phyloP scores from a whole-genome alignment of 495 filamentous ascomycete genomes.

The Aspergillus incahuasiensis region DNA sequence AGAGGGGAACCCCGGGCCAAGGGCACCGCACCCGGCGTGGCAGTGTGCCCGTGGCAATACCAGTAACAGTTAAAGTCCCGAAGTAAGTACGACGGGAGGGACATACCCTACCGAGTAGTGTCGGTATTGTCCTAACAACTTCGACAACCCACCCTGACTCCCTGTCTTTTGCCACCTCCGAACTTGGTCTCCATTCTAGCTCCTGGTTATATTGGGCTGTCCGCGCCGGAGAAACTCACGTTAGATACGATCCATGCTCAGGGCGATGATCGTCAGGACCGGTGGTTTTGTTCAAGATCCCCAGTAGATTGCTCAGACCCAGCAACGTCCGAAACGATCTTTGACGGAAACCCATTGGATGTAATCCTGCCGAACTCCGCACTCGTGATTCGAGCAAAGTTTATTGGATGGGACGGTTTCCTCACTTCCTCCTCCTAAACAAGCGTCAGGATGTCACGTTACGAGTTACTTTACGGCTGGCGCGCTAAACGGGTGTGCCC shows the following conservation, averaged over 20 bases:
- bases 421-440: background rate
- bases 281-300: background rate
- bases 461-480: background rate
- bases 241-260: background rate
- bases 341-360: background rate
- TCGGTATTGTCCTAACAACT: background rate
- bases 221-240: background rate
- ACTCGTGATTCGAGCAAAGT: background rate
- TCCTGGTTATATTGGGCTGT: background rate
- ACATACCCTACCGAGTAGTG: background rate
- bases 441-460: background rate
- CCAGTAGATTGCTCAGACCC: background rate
- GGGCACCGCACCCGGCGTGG: background rate
- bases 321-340: background rate
- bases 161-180: background rate
- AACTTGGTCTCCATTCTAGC: background rate
- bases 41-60: background rate
- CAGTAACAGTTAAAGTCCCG: background rate
- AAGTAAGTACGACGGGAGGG: background rate
- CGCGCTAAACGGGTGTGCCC: conserved; percentile 2
- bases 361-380: background rate
- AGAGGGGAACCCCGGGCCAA: background rate
- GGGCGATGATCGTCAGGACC: background rate
- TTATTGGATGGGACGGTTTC: background rate
- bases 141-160: background rate